Evolutionary conservation across 2,329 filamentous ascomycete genomes (phyloP), one percentile per base, ranked within the genome.

Genomic region (Gaeumannomyces sp.): DNA sequence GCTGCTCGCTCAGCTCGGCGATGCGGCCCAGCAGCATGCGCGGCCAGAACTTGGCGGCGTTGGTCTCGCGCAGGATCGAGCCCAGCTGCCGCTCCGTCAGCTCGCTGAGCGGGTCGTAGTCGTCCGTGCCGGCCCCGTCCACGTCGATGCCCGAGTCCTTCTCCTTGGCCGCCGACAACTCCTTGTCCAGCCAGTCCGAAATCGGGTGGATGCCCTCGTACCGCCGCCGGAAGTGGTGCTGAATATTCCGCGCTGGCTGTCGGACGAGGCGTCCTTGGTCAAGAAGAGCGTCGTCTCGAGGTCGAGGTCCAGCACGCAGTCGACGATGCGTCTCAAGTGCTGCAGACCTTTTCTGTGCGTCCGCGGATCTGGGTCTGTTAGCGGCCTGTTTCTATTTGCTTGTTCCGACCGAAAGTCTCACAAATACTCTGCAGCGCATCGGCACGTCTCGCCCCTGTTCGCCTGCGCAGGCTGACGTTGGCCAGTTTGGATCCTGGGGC

Each of bases 11-110:
- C 2, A 58, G 56, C 27, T 25, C 27, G 56, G 56, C n/a, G 56
- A 58, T 58, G 56, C 22, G 56, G n/a, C 56, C 56, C 10, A 25
- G 56, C 56, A 58, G n/a, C 56, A 58, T 58, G 56, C 56, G 56
- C 56, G 56, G 56, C 56, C 56, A 58, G 56, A 58, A 58, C 56
- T 58, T 58, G n/a, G n/a, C 27, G 19, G 56, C 56, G 56, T 58
- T 58, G 56, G n/a, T 25, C n/a, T 58, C 56, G 56, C 56, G 56
- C n/a, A 58, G 56, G 56, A 58, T 58, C n/a, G 56, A 58, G 56
- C n/a, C 8, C 56, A 58, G 56, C 56, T 58, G n/a, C 27, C 27
- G n/a, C 27, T 25, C n/a, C n/a, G 56, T 58, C n/a, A 58, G 56
- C n/a, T 28, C 27, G 56, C 27, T 11, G n/a, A 58, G 56, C n/a